Evolutionary conservation across 73 alveolate species (phyloP), one percentile per base, ranked within the genome.

Genomic region (Stentor roeselii): DNA sequence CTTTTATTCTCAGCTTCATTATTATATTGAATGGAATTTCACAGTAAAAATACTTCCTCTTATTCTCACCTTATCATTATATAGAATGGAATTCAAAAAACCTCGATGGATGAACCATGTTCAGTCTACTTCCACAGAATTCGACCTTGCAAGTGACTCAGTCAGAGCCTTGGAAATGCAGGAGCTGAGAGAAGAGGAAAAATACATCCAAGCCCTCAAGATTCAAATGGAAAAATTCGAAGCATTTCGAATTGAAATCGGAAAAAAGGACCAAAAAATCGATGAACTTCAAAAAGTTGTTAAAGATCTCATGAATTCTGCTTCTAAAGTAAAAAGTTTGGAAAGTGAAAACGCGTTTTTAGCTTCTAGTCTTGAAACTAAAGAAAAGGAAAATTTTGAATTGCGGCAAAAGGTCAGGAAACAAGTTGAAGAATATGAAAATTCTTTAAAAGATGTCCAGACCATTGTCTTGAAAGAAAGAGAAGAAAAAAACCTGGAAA

Each of bases 161-260:
- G 37, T 67, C 14, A 21, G 80, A 67, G 80, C 80, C 34, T 21
- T 67, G n/a, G 80, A 67, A 67, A n/a, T 67, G 37, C 21, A 32
- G 41, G 80, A 67, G 34, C 21, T 67, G 80, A 36, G 34, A 67
- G 80, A 67, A 34, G 80, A 67, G 80, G 50, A 67, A 34, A 67
- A 32, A 32, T 67, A 67, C 37, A 30, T 67, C 21, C 50, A 67
- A 67, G 80, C 41, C 27, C 80, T 67, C 34, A n/a, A 34, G 14
- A 34, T 30, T 36, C 80, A 67, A 32, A 67, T 21, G 37, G 80
- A 34, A 30, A 67, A 67, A 67, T 27, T 67, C 37, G 80, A 67
- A 67, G 27, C n/a, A 2, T 67, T 67, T 67, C 21, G 41, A 67
- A 30, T n/a, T 1, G 80, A 67, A 67, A 40, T 67, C 0, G 15